Evolutionary conservation across 768 basidiomycete species (phyloP), one percentile per base, ranked within the genome.

Genomic region (Lactarius trivialis): DNA sequence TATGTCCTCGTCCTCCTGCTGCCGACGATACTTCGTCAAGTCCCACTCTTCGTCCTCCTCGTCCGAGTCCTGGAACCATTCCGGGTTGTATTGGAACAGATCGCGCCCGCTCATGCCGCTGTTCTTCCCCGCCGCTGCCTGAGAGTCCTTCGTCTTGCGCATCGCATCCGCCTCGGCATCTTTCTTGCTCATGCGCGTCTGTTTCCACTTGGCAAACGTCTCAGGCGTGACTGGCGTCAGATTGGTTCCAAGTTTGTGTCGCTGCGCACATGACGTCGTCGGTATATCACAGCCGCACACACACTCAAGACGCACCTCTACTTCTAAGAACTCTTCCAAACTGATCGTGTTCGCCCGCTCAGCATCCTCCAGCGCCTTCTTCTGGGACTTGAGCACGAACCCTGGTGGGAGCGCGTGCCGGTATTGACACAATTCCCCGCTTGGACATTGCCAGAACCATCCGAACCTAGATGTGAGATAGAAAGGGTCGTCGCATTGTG

Each of bases 361-460:
- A 3, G 91, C 93, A 15, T 95, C 95, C 57, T 93, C 94, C 41
- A 84, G 77, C 4, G 92, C 92, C 75, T 98, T 98, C 76, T 80
- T 87, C 75, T 98, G 93, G 3, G 92, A 91, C 73, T 90, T 97
- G 68, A 98, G 84, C 26, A 97, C 88, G 73, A 97, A 98, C 4
- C 96, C 96, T 36, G 96, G 92, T 9, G 96, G 96, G 14, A 98
- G 79, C 0, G 96, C 96, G 71, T 98, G 96, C 60, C 93, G 83
- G 76, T 97, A 97, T 75, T 92, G 90, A 77, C 95, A 98, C 53
- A 79, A 80, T 32, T 91, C 87, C 63, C 92, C 90, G 65, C 89
- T 92, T 8, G 92, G 92, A 74, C 91, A 92, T 73, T 91, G 88
- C 93, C 93, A 96, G 79, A 96, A 96, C 93, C 93, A 95, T 30